Evolutionary conservation across 163 green algal species (phyloP), one percentile per base, ranked within the genome.

Genomic region (Chloromonas sp.): DNA sequence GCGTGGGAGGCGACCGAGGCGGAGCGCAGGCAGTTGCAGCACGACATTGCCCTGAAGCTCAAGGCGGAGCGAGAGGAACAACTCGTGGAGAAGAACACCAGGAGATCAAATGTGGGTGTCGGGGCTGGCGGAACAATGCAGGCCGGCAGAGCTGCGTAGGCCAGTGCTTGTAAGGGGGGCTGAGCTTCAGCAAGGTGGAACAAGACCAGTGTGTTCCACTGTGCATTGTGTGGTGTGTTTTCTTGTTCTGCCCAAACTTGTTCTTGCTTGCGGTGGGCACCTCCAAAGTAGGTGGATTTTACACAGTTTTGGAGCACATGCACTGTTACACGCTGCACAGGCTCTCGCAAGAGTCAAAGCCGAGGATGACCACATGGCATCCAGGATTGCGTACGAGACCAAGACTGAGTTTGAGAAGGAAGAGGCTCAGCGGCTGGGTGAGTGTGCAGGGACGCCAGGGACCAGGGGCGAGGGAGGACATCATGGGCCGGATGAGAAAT

Each of bases 351-450:
- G 71, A n/a, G 61, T 88, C 2, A 14, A 58, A 14, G 71, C 80
- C n/a, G 85, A 88, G n/a, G 85, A 88, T 14, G 77, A 82, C 14
- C 77, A 84, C 3, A 82, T 83, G 57, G 81, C 85, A 8, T 81
- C 85, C 1, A 60, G 78, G n/a, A 84, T 88, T 77, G 82, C 85
- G 3, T 86, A 86, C 58, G 85, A 88, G 61, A 85, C 84, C 36
- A 86, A 86, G 61, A 15, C 77, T 14, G 85, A 88, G 85, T 86
- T 88, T 84, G 82, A 88, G 62, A 85, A 83, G 77, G 85, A 86
- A 62, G 85, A 84, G 60, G 82, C 61, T 14, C 57, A 71, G 13
- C 71, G 81, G 0, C 8, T 82, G 3, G 36, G 60, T 78, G 84
- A 79, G 71, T 79, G 71, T 5, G 66, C 66, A 74, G 66, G 66